phyloP scores from a whole-genome alignment of 2,329 filamentous ascomycete genomes.

The Colletotrichum abscissum region DNA sequence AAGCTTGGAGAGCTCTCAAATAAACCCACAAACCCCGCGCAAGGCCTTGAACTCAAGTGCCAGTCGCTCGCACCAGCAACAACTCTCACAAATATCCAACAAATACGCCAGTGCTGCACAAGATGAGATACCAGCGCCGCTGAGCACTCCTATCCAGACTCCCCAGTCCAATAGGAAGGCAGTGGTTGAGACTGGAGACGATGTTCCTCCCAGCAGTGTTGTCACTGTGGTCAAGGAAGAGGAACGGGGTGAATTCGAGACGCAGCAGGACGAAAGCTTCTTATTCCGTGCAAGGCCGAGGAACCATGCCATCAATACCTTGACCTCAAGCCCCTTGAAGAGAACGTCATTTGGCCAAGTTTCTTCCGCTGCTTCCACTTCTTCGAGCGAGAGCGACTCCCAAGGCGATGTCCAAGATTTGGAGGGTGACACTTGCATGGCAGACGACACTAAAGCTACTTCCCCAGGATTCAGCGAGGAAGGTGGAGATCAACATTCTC shows the following conservation, averaged over 20 bases:
- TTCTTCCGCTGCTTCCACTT: background rate
- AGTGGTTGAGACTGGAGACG: background rate
- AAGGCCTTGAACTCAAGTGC: background rate
- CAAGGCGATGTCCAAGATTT: slow-evolving; percentile 15
- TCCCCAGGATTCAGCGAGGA: slow-evolving; percentile 7
- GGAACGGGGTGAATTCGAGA: slow-evolving; percentile 35
- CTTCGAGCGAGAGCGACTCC: background rate
- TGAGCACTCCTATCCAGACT: slow-evolving; percentile 30
- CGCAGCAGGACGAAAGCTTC: slow-evolving; percentile 48
- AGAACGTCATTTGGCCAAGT: background rate
- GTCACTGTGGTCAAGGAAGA: background rate
- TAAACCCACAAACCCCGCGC: background rate
- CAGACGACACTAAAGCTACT: slow-evolving; percentile 26
- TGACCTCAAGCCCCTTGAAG: background rate
- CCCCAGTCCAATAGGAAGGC: slow-evolving; percentile 15
- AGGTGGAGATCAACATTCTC: background rate
- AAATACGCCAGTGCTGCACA: background rate
- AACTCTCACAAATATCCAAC: background rate
- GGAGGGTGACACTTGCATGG: slow-evolving; percentile 28
- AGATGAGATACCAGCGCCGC: background rate
- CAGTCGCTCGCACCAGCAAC: background rate
- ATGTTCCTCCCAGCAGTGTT: background rate
- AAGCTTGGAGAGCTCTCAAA: background rate
- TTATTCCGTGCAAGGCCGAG: slow-evolving; percentile 41
- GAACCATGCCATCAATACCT: background rate